Conservation (phyloP, 257 asterid species). For the Jasminum sambac region DNA sequence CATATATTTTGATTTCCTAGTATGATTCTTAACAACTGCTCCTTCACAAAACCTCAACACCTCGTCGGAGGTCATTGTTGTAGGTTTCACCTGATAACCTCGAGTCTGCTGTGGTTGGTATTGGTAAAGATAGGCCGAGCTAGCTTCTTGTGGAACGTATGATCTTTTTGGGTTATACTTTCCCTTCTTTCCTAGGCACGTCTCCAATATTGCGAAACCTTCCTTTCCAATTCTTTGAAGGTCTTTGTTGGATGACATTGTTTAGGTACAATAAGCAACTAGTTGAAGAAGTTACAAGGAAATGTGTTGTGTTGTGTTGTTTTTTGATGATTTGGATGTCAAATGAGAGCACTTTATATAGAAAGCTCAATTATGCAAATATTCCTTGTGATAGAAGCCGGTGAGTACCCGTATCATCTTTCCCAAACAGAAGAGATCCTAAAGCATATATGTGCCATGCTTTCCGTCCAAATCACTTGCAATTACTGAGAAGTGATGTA, state of each 20-base stretch:
- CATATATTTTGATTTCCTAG: conserved; percentile 33
- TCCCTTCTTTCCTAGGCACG: conserved; percentile 25
- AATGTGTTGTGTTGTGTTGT: neutral
- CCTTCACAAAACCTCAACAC: conserved; percentile 29
- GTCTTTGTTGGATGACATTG: conserved; percentile 42
- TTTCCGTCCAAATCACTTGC: neutral
- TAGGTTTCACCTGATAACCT: conserved; percentile 29
- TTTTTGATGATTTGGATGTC: conserved; percentile 12
- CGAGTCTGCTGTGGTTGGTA: conserved; percentile 35
- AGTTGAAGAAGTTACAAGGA: neutral
- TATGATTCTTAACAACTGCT: conserved; percentile 18
- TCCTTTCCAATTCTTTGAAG: conserved; percentile 42
- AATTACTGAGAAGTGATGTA: neutral
- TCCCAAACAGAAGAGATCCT: conserved; percentile 22
- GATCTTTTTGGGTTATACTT: conserved; percentile 8
- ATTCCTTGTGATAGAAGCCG: conserved; percentile 1
- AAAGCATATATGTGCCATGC: neutral
- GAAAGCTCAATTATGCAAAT: conserved; percentile 1
- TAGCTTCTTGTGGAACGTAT: conserved; percentile 1
- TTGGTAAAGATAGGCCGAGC: conserved; percentile 19
- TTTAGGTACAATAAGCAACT: neutral
- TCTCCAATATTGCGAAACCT: conserved; percentile 37
- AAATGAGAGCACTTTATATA: conserved; percentile 9
- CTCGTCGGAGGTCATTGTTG: conserved; percentile 26
- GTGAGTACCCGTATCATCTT: neutral